Evolutionary conservation across 192 early-diverging fungal species (phyloP).

Genomic region (Gonapodya prolifera): DNA sequence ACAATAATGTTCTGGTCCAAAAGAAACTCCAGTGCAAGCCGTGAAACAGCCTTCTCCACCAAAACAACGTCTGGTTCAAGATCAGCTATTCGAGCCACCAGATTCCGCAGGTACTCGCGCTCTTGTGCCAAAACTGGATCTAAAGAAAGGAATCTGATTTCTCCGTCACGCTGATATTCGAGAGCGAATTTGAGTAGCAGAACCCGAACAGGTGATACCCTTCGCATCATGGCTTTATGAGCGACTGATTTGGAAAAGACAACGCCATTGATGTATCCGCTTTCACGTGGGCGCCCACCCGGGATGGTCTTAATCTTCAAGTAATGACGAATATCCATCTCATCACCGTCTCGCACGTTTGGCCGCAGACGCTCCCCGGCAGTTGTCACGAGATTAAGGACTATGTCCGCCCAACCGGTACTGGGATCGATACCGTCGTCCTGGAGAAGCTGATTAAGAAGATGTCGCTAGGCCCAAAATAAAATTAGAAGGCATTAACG

Average conservation of each 20-base stretch:
- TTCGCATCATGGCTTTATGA: slow-evolving; percentile 76
- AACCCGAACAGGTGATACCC: slow-evolving; percentile 57
- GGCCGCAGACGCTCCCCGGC: slow-evolving; percentile 15
- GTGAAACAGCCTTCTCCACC: slow-evolving; percentile 66
- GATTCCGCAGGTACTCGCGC: slow-evolving; percentile 61
- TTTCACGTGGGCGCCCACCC: slow-evolving; percentile 64
- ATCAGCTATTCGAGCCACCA: slow-evolving; percentile 65
- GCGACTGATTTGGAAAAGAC: slow-evolving; percentile 90
- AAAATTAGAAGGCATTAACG: slow-evolving; percentile 12
- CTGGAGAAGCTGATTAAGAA: background rate
- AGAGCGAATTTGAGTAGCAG: slow-evolving; percentile 78
- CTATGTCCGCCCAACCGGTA: slow-evolving; percentile 5
- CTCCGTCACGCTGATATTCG: slow-evolving; percentile 54
- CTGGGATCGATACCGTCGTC: slow-evolving; percentile 4
- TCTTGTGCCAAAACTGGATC: slow-evolving; percentile 75
- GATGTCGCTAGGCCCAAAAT: slow-evolving; percentile 13
- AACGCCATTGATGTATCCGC: slow-evolving; percentile 74
- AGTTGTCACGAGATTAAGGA: slow-evolving; percentile 3
- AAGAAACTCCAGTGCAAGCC: slow-evolving; percentile 73
- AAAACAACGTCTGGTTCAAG: slow-evolving; percentile 69
- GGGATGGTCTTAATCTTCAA: slow-evolving; percentile 95
- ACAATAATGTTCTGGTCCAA: slow-evolving; percentile 69
- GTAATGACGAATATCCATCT: slow-evolving; percentile 77
- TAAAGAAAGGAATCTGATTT: slow-evolving; percentile 66
- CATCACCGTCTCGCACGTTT: slow-evolving; percentile 60